Evolutionary conservation across 768 basidiomycete species (phyloP).

Genomic region (Phylloporus scabripes): DNA sequence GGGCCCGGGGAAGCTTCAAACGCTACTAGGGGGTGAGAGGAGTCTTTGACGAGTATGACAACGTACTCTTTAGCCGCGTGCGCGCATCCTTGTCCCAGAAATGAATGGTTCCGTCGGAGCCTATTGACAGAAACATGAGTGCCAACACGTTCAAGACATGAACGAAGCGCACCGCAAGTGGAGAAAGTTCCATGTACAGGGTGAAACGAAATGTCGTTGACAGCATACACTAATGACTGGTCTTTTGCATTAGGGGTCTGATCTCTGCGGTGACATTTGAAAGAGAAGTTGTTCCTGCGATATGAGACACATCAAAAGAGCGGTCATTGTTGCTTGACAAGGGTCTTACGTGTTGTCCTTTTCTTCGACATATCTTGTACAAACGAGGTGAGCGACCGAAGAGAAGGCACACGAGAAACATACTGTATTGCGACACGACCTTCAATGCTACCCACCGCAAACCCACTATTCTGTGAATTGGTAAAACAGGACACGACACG

Average conservation of each 20-base stretch:
- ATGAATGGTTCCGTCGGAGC: slow-evolving; percentile 82
- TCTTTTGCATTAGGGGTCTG: slow-evolving; percentile 51
- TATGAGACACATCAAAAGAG: not conserved
- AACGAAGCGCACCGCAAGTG: slow-evolving; percentile 53
- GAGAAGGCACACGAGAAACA: slow-evolving; percentile 29
- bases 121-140: slow-evolving; percentile 31
- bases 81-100: slow-evolving; percentile 95
- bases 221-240: slow-evolving; percentile 69
- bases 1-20: slow-evolving; percentile 74
- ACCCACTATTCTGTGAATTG: slow-evolving; percentile 58
- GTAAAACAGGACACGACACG: slow-evolving; percentile 82
- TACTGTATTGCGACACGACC: slow-evolving; percentile 96
- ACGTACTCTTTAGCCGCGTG: slow-evolving; percentile 80
- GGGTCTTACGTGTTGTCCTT: slow-evolving; percentile 63
- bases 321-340: not conserved
- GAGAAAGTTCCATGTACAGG: slow-evolving; percentile 81
- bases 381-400: not conserved
- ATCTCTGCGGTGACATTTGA: slow-evolving; percentile 76
- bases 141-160: slow-evolving; percentile 20
- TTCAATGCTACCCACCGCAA: slow-evolving; percentile 82
- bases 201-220: slow-evolving; percentile 86
- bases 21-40: slow-evolving; percentile 35
- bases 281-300: slow-evolving; percentile 73
- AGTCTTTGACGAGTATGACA: not conserved
- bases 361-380: slow-evolving; percentile 73